A percentile compares a stretch with the other conserved stretches of the same genome.
Evolutionary conservation across 176 grass and related monocot species (phyloP).

Genomic region (Triticum aestivum): IWGSC_CS_RefSeq_v2.1 NC_057810.1:714776763-714777262

Average conservation of each 20-base stretch:
- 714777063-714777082: too few relatives aligned
- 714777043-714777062: too few relatives aligned
- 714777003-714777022: too few relatives aligned
- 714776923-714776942: background rate
- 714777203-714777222: background rate
- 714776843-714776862: background rate
- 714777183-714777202: background rate
- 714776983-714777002: too few relatives aligned
- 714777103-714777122: too few relatives aligned
- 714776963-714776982: too few relatives aligned
- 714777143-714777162: background rate
- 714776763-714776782: background rate
- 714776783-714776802: background rate
- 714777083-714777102: too few relatives aligned
- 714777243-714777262: background rate
- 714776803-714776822: background rate
- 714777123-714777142: background rate
- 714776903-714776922: background rate
- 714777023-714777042: too few relatives aligned
- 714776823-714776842: background rate
- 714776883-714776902: slow-evolving; percentile 1
- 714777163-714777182: background rate
- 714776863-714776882: background rate
- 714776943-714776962: background rate
- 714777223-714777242: background rate